Percentiles rank a stretch among this genome's conserved stretches.
These are phyloP conservation scores for Trypanosomatidae sp. DNA, from an alignment of 208 protist genomes.

Conservation along the genomic window DNA sequence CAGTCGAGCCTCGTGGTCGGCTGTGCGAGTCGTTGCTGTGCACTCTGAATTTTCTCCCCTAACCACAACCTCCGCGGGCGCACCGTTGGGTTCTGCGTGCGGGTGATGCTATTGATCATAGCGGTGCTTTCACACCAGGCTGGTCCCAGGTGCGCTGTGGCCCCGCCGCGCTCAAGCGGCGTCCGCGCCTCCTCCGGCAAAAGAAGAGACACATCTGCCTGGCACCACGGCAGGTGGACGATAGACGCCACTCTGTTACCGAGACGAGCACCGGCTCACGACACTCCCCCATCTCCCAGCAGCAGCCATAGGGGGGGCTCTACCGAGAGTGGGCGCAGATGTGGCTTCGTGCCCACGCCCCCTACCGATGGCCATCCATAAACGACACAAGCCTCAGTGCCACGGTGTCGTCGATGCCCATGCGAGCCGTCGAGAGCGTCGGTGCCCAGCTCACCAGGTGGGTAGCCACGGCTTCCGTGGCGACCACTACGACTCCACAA, in stretches of 20 bases:
- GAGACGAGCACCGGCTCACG: neutral
- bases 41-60: slow-evolving; percentile 14
- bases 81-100: slow-evolving; percentile 6
- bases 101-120: slow-evolving; percentile 26
- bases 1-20: slow-evolving; percentile 28
- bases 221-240: slow-evolving; percentile 11
- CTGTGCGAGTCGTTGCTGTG: slow-evolving; percentile 19
- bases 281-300: neutral
- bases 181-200: slow-evolving; percentile 23
- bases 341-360: neutral
- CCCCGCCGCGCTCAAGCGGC: slow-evolving; percentile 19
- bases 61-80: slow-evolving; percentile 14
- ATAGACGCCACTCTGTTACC: neutral
- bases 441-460: neutral
- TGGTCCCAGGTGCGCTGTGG: slow-evolving; percentile 34
- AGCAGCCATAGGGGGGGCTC: neutral
- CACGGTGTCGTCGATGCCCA: neutral
- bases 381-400: neutral
- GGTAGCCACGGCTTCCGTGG: neutral
- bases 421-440: neutral
- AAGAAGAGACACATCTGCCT: slow-evolving; percentile 24
- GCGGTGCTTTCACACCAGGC: slow-evolving; percentile 48
- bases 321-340: neutral
- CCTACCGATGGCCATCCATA: neutral
- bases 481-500: neutral